Evolutionary conservation across 2,329 filamentous ascomycete species (phyloP), one percentile per base, ranked within the genome.

Genomic region (Cercospora beticola): DNA sequence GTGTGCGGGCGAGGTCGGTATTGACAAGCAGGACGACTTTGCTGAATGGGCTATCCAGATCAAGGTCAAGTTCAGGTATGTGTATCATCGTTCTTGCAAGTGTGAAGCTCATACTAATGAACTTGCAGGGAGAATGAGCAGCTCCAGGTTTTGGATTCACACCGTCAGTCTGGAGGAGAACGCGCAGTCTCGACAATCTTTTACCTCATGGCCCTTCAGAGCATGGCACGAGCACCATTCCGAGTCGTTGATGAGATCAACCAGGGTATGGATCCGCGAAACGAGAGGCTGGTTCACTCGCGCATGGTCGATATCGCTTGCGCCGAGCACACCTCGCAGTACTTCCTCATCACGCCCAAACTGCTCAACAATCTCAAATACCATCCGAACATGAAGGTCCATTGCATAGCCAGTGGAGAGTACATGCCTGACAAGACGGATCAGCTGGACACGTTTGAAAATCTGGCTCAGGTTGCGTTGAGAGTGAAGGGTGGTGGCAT

Each of bases 211-310:
- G 93, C 95, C 5, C 87, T 99, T 28, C 95, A 99, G 80, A 92
- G 92, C 61, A 89, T 99, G 76, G 94, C 95, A 16, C 91, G 93
- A 76, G 93, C 94, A 3, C 95, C 95, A 0, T 99, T 99, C 87
- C 93, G 95, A 63, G 94, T 99, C 61, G 95, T 99, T 68, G 95
- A 99, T 81, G 95, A 99, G 83, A 99, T 99, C 85, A 99, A 99
- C 78, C 95, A 99, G 82, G 95, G 95, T 73, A 99, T 99, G 95
- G 95, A 99, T 79, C 95, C 94, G 54, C 90, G 95, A 76, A 99
- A 99, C 81, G 95, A 99, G 82, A 92, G 95, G 74, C 96, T 97
- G 88, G 94, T 99, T 16, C 95, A 99, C 82, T 93, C 94, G 78
- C 92, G 95, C 71, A 96, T 99, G 91, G 95, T 99, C 8, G 93